These are phyloP conservation scores for Fremontodendron californicum DNA, from an alignment of 345 rosid genomes.

Conservation along the genomic window DNA sequence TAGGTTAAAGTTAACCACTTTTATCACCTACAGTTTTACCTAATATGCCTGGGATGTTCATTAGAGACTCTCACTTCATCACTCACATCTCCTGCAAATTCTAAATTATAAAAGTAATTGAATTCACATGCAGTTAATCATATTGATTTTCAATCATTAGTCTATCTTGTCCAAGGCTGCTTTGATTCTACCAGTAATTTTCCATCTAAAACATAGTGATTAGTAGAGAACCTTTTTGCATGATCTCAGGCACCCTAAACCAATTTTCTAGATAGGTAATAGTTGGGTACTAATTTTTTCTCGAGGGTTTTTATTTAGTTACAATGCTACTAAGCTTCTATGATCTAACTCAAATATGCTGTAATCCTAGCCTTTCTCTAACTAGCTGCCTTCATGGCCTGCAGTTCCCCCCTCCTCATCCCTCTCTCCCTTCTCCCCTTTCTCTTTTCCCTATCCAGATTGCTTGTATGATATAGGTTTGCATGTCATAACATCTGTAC, in stretches of 20 bases:
- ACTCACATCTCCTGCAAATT: background rate
- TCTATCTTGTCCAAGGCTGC: background rate
- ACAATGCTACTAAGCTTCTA: background rate
- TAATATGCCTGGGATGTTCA: background rate
- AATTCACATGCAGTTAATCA: background rate
- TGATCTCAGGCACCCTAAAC: too few relatives aligned
- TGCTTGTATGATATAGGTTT: background rate
- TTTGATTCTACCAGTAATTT: background rate
- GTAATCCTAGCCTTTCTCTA: background rate
- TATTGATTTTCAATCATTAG: background rate
- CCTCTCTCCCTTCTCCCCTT: background rate
- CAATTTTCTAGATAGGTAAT: background rate
- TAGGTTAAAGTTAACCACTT: too few relatives aligned
- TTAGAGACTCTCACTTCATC: background rate
- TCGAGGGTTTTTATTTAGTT: background rate
- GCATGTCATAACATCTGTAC: background rate
- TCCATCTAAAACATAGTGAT: background rate
- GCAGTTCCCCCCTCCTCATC: background rate
- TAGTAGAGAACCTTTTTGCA: background rate
- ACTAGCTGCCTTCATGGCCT: background rate
- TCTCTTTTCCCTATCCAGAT: background rate
- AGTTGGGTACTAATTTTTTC: background rate
- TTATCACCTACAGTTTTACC: background rate
- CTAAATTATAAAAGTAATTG: background rate
- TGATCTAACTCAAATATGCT: background rate